Evolutionary conservation across 2,329 filamentous ascomycete genomes (phyloP).

Genomic region (Diaporthe nobilis): DNA sequence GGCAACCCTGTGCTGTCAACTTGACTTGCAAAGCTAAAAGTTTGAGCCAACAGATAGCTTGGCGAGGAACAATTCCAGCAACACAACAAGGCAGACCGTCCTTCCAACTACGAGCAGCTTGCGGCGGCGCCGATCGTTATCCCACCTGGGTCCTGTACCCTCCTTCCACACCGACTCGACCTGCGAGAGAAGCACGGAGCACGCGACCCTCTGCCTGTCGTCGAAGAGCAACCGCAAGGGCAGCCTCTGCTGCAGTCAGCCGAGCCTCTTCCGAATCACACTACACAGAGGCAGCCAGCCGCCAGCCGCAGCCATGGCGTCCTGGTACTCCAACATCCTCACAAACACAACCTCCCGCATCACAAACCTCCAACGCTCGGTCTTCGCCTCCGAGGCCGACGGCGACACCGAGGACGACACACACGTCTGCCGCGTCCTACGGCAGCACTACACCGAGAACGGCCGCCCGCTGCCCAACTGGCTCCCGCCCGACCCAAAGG

Average conservation of each 20-base stretch:
- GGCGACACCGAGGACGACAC: conserved; percentile 90
- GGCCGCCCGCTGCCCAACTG: conserved; percentile 84
- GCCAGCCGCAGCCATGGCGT: conserved; percentile 72
- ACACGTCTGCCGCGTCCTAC: conserved; percentile 92
- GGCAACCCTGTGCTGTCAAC: conserved; percentile 2
- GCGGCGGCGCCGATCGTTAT: conserved; percentile 29
- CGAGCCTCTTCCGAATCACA: conserved; percentile 3
- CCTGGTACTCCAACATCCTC: conserved; percentile 84
- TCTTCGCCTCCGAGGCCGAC: conserved; percentile 73
- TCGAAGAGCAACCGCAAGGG: conserved; percentile 9
- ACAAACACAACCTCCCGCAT: conserved; percentile 76
- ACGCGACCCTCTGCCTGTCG: conserved; percentile 11
- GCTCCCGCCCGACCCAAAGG: conserved; percentile 92
- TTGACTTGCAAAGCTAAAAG: not conserved
- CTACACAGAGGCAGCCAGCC: not conserved
- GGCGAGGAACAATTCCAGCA: not conserved
- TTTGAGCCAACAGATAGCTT: not conserved
- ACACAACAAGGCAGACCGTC: not conserved
- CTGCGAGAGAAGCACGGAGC: conserved; percentile 13
- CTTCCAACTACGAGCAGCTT: not conserved
- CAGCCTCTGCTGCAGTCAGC: conserved; percentile 30
- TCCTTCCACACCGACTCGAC: conserved; percentile 32
- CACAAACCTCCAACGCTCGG: conserved; percentile 65
- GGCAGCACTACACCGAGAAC: conserved; percentile 93
- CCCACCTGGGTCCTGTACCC: conserved; percentile 18